Evolutionary conservation across 2,329 filamentous ascomycete species (phyloP).

Genomic region (Coniella vitis): DNA sequence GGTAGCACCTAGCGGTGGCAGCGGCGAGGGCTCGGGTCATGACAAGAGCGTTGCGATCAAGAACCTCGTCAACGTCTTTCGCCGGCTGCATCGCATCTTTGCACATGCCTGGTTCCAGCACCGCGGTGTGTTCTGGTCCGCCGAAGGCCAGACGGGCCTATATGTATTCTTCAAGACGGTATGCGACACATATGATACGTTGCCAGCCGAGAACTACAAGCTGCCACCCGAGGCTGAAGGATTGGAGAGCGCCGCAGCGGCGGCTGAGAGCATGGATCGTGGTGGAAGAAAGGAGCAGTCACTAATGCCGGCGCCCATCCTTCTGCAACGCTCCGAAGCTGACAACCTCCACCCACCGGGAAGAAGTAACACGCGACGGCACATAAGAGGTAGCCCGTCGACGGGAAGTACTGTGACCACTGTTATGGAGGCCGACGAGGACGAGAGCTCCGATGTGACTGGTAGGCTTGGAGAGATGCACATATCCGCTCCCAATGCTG

Average conservation of each 20-base stretch:
- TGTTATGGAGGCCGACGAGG: constrained; percentile 77
- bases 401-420: constrained; percentile 73
- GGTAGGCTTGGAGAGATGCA: constrained; percentile 39
- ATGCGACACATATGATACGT: constrained; percentile 82
- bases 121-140: constrained; percentile 87
- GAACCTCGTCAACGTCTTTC: constrained; percentile 91
- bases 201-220: constrained; percentile 93
- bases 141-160: constrained; percentile 83
- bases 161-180: constrained; percentile 98
- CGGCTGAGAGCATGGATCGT: constrained; percentile 12
- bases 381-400: constrained; percentile 73
- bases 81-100: constrained; percentile 91
- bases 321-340: constrained; percentile 28
- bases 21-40: constrained; percentile 53
- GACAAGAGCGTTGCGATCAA: constrained; percentile 62
- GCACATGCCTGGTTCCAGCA: constrained; percentile 99
- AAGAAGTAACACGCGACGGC: constrained; percentile 70
- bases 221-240: constrained; percentile 90
- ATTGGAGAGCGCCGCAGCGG: constrained; percentile 40
- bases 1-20: constrained; percentile 43
- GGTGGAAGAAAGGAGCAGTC: constrained; percentile 18
- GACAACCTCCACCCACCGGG: constrained; percentile 47
- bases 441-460: constrained; percentile 47
- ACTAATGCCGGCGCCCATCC: constrained; percentile 20
- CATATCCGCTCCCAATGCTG: constrained; percentile 43